Conservation (phyloP, 257 asterid genomes). For the Plectranthus barbatus region DNA sequence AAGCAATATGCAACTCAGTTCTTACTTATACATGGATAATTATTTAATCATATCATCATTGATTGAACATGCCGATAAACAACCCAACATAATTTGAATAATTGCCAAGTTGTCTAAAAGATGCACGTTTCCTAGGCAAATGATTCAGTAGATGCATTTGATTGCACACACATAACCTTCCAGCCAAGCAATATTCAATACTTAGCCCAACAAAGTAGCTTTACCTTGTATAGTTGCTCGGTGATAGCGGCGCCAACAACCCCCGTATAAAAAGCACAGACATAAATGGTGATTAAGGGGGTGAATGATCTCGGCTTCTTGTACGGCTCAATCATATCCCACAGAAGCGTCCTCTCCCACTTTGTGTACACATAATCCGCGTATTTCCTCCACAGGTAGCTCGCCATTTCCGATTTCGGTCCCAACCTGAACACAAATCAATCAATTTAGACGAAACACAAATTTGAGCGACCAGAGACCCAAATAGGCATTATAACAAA, state of each 20-base stretch:
- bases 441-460: background rate
- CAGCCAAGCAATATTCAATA: too few relatives aligned
- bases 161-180: background rate
- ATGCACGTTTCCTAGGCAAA: background rate
- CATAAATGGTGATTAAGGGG: conserved; percentile 61
- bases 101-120: too few relatives aligned
- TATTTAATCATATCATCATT: background rate
- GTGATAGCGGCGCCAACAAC: conserved; percentile 80
- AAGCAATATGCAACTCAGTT: background rate
- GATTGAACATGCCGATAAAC: background rate
- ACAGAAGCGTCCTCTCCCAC: conserved; percentile 74
- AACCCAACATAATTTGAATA: background rate
- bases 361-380: conserved; percentile 64
- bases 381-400: conserved; percentile 84
- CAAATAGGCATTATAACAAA: conserved; percentile 22
- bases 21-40: too few relatives aligned
- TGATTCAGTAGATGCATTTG: background rate
- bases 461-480: background rate
- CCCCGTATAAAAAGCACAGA: conserved; percentile 78
- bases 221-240: conserved; percentile 75
- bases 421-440: conserved; percentile 2
- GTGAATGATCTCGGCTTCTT: conserved; percentile 77
- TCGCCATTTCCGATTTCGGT: conserved; percentile 28
- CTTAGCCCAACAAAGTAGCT: background rate
- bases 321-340: conserved; percentile 93